Base-by-base conservation (phyloP, 2,329 filamentous ascomycete genomes). In the Apiospora malaysiana region DNA sequence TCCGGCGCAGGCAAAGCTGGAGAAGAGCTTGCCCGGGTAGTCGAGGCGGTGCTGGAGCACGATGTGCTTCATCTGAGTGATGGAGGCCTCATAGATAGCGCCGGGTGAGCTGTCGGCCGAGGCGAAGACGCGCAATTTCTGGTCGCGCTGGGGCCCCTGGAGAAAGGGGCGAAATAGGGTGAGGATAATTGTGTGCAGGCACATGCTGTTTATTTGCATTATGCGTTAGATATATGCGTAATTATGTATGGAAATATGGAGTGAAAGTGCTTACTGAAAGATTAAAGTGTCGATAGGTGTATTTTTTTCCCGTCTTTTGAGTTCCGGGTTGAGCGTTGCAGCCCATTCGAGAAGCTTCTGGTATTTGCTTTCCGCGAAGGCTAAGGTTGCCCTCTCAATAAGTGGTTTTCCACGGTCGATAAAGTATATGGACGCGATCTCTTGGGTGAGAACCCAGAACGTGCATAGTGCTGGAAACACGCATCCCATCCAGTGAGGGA, bases 341-440 rank as follows among this genome's bases (percentile, higher is more conserved):
- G 72, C 67, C 75, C 75, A 76, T 4, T 37, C 69, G 3, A 77
- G 72, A 37, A 77, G 43, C 66, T 68, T 72, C 6, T 49, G 37
- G 66, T 76, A 76, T n/a, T 73, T 72, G 12, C 67, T 5, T 59
- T 74, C 70, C 12, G 73, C 73, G 21, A 74, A 71, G 10, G 40
- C 59, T 21, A 73, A 45, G 0, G 75, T 63, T n/a, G 70, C 25
- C 10, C 47, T 23, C 23, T 67, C 49, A 10, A 27, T 21, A 5
- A 69, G 32, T 4, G 68, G 49, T 7, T 45, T 14, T 4, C 21
- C 18, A 18, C 6, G 45, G 16, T 65, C 14, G 9, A 25, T 25
- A 16, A 14, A 23, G 49, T 70, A 70, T 16, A 70, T 49, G 18
- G 49, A 21, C 5, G 71, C 66, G 6, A 70, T 45, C 40, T 71